Base-by-base conservation (phyloP, 495 filamentous ascomycete species). In the Hypoxylon trugodes region DNA sequence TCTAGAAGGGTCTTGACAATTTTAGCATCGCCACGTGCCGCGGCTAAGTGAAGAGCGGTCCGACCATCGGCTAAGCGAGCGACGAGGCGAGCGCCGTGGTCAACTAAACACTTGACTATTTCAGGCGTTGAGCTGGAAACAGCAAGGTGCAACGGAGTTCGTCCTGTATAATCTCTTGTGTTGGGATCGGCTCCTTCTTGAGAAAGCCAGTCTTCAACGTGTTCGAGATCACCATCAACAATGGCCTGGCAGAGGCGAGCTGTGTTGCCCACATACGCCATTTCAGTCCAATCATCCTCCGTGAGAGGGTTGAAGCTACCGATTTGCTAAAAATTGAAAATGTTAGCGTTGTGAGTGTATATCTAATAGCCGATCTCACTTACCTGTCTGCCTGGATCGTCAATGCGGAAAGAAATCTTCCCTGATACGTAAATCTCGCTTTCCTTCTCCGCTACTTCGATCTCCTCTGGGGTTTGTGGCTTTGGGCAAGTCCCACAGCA, bases 201-300 rank as follows among this genome's bases (percentile, higher is more conserved):
- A 1, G 74, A 66, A 25, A 90, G 83, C 86, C 88, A 93, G 55
- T 83, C 80, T 54, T 85, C 67, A n/a, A 94, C 89, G 47, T 82
- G 77, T 21, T 86, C 81, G 4, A 87, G 52, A 72, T 94, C 85
- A 3, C 78, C 76, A 50, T 92, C 85, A 6, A 91, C 84, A 32
- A 96, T 94, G 0, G 88, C 88, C 62, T 91, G 85, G 68, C 89
- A 94, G 3, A 96, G 77, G 10, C 79, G 74, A 19, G 82, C 85
- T 4, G 87, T 91, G 59, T 88, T 87, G 21, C 88, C 89, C 38
- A 93, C 79, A 69, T 93, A 96, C 0, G 89, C 82, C 86, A 85
- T 84, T 68, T 89, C 87, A 4, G 90, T 93, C 88, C 91, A 96
- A 65, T 93, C 90, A 35, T 89, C 84, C 3, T 90, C 88, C 0